These are phyloP conservation scores for Epichloe typhina DNA, from an alignment of 2,329 filamentous ascomycete species.

Conservation along the genomic window DNA sequence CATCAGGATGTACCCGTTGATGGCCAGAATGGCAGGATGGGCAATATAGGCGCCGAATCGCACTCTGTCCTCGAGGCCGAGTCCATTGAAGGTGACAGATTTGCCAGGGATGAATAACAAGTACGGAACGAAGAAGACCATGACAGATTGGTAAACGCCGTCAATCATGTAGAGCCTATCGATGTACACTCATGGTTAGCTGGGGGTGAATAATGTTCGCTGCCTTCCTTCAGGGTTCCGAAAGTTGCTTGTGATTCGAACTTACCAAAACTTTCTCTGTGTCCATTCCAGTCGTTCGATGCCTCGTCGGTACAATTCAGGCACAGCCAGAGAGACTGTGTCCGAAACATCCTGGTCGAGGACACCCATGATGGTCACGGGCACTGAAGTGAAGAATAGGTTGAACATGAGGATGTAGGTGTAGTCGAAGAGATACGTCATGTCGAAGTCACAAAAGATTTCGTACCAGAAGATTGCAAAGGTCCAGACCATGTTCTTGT, in stretches of 20 bases:
- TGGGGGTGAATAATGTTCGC: background rate
- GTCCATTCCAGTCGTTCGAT: constrained; percentile 97
- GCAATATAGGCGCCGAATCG: constrained; percentile 81
- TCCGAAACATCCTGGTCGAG: constrained; percentile 95
- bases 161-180: constrained; percentile 83
- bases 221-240: background rate
- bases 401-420: constrained; percentile 97
- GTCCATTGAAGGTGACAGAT: constrained; percentile 58
- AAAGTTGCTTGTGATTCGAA: background rate
- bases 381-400: constrained; percentile 87
- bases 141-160: constrained; percentile 85
- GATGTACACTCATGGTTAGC: constrained; percentile 4
- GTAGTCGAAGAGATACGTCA: constrained; percentile 94
- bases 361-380: constrained; percentile 90
- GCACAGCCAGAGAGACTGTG: constrained; percentile 83
- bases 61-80: constrained; percentile 64
- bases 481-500: constrained; percentile 99
- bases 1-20: constrained; percentile 89
- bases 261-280: constrained; percentile 88
- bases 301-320: constrained; percentile 86
- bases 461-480: constrained; percentile 96
- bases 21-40: constrained; percentile 70
- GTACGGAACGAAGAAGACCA: constrained; percentile 89
- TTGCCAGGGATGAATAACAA: constrained; percentile 58
- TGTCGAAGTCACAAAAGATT: constrained; percentile 90